These are phyloP conservation scores for Castanopsis chinensis DNA, from an alignment of 306 rosid species.

Conservation along the genomic window DNA sequence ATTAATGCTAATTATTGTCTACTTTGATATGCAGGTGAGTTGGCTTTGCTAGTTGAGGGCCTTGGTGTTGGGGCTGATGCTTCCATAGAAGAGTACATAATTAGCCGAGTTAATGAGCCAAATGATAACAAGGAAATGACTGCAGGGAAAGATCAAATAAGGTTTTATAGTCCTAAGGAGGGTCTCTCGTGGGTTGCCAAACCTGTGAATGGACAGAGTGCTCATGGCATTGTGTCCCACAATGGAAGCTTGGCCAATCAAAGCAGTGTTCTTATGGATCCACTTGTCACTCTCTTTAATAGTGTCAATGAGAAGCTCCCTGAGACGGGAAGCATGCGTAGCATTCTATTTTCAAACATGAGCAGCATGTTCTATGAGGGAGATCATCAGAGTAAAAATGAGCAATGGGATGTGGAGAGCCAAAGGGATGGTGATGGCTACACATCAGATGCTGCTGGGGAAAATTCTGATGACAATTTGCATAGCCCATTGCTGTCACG, in stretches of 20 bases:
- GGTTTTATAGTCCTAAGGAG: conserved; percentile 68
- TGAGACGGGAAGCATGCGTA: conserved; percentile 79
- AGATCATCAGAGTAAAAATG: conserved; percentile 69
- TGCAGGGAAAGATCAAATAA: conserved; percentile 54
- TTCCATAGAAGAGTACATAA: conserved; percentile 75
- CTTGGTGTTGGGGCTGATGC: conserved; percentile 83
- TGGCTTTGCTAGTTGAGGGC: conserved; percentile 98
- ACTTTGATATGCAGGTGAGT: conserved; percentile 64
- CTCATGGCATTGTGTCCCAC: conserved; percentile 56
- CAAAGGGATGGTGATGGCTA: conserved; percentile 79
- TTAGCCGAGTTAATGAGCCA: conserved; percentile 65
- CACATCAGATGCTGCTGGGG: conserved; percentile 59
- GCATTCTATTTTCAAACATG: conserved; percentile 85
- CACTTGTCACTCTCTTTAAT: conserved; percentile 86
- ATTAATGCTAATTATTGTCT: no score
- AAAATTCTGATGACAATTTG: conserved; percentile 77
- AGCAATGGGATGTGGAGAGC: conserved; percentile 96
- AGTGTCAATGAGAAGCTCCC: conserved; percentile 86
- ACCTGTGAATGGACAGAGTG: conserved; percentile 70
- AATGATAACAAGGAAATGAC: conserved; percentile 55
- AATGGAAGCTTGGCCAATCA: conserved; percentile 74
- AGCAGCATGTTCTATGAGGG: conserved; percentile 96
- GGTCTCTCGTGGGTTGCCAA: conserved; percentile 91
- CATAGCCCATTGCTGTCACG: conserved; percentile 83
- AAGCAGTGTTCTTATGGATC: conserved; percentile 61